Percentiles rank a stretch among this genome's conserved stretches.
Evolutionary conservation across 2,329 filamentous ascomycete species (phyloP).

Genomic region (Hypoxylon sp.): DNA sequence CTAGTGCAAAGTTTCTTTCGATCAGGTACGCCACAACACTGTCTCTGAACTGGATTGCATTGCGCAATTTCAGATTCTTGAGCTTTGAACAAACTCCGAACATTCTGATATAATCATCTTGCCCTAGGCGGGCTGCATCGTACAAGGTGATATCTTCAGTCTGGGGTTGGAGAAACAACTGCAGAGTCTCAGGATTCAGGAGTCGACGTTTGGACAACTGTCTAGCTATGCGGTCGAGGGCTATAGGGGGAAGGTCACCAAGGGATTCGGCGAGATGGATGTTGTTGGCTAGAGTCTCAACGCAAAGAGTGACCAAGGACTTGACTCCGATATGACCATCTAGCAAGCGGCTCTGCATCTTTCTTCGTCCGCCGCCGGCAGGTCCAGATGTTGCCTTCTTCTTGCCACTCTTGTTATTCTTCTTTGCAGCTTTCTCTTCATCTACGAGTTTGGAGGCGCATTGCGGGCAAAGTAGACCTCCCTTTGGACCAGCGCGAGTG

Average conservation of each 20-base stretch:
- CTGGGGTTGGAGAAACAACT: conserved; percentile 69
- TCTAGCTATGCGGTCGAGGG: conserved; percentile 72
- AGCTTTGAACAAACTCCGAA: conserved; percentile 81
- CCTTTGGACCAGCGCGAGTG: conserved; percentile 84
- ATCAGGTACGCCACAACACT: conserved; percentile 84
- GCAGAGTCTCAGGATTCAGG: conserved; percentile 67
- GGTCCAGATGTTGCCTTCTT: conserved; percentile 66
- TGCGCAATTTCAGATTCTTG: conserved; percentile 80
- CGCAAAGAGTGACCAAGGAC: conserved; percentile 74
- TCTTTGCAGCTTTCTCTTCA: conserved; percentile 71
- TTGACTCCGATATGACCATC: conserved; percentile 83
- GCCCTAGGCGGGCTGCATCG: conserved; percentile 74
- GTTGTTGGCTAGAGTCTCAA: conserved; percentile 74
- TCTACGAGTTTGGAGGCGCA: conserved; percentile 84
- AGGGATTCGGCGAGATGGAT: conserved; percentile 74
- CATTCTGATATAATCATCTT: conserved; percentile 84
- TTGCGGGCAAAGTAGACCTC: conserved; percentile 85
- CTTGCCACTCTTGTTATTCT: conserved; percentile 63
- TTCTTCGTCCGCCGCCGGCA: conserved; percentile 75
- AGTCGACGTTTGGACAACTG: conserved; percentile 74
- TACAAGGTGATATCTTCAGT: conserved; percentile 69
- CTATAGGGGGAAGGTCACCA: conserved; percentile 69
- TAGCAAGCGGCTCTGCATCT: conserved; percentile 85
- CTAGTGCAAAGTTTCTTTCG: conserved; percentile 77
- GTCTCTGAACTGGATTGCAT: conserved; percentile 94